Evolutionary conservation across 2,329 filamentous ascomycete species (phyloP).

Genomic region (Xylariomycetidae sp.): DNA sequence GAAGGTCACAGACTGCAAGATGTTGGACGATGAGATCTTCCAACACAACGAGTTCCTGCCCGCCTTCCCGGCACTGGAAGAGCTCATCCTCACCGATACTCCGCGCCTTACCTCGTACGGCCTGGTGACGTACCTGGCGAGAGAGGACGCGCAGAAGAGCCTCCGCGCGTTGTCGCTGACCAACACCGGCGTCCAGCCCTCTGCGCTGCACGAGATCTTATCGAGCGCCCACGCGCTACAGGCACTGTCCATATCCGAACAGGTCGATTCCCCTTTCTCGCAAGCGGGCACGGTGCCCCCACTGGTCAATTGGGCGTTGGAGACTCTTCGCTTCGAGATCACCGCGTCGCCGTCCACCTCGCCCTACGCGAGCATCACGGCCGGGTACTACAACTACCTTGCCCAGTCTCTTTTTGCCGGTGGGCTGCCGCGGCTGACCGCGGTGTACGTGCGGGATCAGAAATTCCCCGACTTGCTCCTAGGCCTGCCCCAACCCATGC

Average conservation of each 20-base stretch:
- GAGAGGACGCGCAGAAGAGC: constrained; percentile 50
- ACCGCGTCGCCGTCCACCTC: constrained; percentile 52
- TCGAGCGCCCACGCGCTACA: constrained; percentile 50
- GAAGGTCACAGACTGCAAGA: constrained; percentile 63
- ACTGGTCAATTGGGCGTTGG: constrained; percentile 62
- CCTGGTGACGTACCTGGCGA: constrained; percentile 60
- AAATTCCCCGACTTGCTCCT: constrained; percentile 76
- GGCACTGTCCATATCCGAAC: constrained; percentile 49
- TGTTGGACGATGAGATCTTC: constrained; percentile 74
- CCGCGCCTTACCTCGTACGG: constrained; percentile 68
- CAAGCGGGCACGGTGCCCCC: constrained; percentile 48
- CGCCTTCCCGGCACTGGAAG: constrained; percentile 67
- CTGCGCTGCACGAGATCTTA: constrained; percentile 55
- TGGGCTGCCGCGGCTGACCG: constrained; percentile 64
- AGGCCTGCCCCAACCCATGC: constrained; percentile 57
- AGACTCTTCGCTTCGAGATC: constrained; percentile 78
- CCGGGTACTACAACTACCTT: constrained; percentile 78
- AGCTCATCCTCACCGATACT: constrained; percentile 65
- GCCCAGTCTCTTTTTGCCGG: constrained; percentile 74
- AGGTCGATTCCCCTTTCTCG: constrained; percentile 44
- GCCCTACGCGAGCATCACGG: constrained; percentile 48
- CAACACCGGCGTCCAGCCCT: constrained; percentile 62
- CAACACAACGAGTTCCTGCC: constrained; percentile 58
- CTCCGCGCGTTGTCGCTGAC: constrained; percentile 66
- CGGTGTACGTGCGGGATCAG: constrained; percentile 81